Conservation (phyloP, 2,329 filamentous ascomycete species). For the Dactylellina parvicollis region DNA sequence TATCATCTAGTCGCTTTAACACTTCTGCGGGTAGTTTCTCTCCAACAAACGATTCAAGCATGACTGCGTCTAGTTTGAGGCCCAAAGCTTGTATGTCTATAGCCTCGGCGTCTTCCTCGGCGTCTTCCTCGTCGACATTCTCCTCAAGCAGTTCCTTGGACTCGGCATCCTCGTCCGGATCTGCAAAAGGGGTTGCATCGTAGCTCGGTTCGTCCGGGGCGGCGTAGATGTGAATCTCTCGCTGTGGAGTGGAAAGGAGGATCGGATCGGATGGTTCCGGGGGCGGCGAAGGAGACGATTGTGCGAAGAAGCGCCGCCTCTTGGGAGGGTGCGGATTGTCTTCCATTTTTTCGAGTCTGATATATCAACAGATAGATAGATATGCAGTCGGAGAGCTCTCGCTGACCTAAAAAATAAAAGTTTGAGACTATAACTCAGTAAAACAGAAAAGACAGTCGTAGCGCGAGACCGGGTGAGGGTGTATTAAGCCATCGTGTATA, state of each 20-base stretch:
- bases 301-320: slow-evolving; percentile 46
- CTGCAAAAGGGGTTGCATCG: slow-evolving; percentile 33
- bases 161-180: slow-evolving; percentile 27
- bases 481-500: no score
- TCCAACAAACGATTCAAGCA: slow-evolving; percentile 71
- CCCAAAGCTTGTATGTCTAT: slow-evolving; percentile 58
- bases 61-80: slow-evolving; percentile 67
- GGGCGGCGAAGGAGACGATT: slow-evolving; percentile 42
- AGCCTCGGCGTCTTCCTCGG: slow-evolving; percentile 19
- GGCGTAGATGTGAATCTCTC: slow-evolving; percentile 27
- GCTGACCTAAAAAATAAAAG: background rate
- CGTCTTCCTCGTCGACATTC: background rate
- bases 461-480: no score
- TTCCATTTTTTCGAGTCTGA: slow-evolving; percentile 32
- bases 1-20: slow-evolving; percentile 66
- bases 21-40: slow-evolving; percentile 66
- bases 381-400: background rate
- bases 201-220: slow-evolving; percentile 16
- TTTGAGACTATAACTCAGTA: no score
- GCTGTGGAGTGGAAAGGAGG: slow-evolving; percentile 42
- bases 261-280: slow-evolving; percentile 44
- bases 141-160: slow-evolving; percentile 5
- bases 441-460: background rate
- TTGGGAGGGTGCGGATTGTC: slow-evolving; percentile 50
- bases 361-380: background rate